Conservation (phyloP, 345 rosid species). For the Linum lewisii region DNA sequence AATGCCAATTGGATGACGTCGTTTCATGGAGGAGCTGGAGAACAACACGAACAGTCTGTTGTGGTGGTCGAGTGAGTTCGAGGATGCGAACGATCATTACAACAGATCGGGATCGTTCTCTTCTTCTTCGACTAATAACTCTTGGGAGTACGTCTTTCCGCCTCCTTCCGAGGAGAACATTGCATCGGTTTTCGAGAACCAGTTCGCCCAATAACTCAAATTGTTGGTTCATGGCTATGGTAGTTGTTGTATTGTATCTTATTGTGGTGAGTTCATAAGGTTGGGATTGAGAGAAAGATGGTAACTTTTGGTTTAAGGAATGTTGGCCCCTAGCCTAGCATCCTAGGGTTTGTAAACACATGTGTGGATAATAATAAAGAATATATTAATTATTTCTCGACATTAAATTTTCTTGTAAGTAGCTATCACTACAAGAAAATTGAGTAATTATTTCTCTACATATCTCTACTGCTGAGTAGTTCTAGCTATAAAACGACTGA, state of each 20-base stretch:
- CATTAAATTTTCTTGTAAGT: too few relatives aligned
- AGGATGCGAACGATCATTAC: slow-evolving; percentile 20
- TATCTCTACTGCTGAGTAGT: too few relatives aligned
- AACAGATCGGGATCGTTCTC: slow-evolving; percentile 10
- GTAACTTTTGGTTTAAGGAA: too few relatives aligned
- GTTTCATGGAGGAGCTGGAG: slow-evolving; percentile 18
- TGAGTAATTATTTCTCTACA: too few relatives aligned
- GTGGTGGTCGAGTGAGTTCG: slow-evolving; percentile 66
- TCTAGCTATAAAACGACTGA: too few relatives aligned
- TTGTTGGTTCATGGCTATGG: too few relatives aligned
- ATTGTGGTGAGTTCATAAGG: not conserved
- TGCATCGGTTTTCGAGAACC: too few relatives aligned
- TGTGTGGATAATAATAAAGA: not conserved
- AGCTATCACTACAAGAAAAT: too few relatives aligned
- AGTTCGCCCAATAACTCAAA: too few relatives aligned
- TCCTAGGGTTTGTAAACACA: not conserved
- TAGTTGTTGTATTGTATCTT: too few relatives aligned
- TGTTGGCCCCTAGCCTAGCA: not conserved
- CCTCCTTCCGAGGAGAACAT: slow-evolving; percentile 24
- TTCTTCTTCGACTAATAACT: slow-evolving; percentile 30
- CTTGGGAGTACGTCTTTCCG: slow-evolving; percentile 54
- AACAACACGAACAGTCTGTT: slow-evolving; percentile 35
- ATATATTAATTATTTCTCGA: too few relatives aligned
- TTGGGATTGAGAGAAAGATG: not conserved
- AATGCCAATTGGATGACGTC: not conserved